Percentiles rank a stretch among this genome's conserved stretches.
These are phyloP conservation scores for Leishmania aethiopica DNA, from an alignment of 208 protist genomes.

Conservation along the genomic window DNA sequence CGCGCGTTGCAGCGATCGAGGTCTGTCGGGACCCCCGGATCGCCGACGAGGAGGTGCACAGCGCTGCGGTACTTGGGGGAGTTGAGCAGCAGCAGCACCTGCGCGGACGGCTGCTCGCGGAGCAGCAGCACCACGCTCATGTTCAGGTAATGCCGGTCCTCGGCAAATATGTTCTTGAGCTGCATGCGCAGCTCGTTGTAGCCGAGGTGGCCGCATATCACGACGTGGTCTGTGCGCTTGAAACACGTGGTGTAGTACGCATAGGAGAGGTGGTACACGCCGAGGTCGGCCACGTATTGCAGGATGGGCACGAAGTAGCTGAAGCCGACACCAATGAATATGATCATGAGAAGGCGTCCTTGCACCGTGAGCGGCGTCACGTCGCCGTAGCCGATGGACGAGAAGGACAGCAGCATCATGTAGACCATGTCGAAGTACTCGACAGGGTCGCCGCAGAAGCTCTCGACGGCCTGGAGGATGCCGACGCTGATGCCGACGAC, in stretches of 20 bases:
- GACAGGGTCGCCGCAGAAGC: constrained; percentile 38
- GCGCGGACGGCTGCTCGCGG: constrained; percentile 29
- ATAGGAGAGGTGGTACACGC: constrained; percentile 34
- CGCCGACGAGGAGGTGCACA: constrained; percentile 35
- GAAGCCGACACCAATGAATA: constrained; percentile 41
- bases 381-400: constrained; percentile 45
- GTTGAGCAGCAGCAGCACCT: constrained; percentile 40
- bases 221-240: constrained; percentile 38
- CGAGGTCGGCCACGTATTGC: constrained; percentile 40
- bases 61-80: constrained; percentile 41
- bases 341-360: constrained; percentile 36
- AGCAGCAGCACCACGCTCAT: constrained; percentile 38
- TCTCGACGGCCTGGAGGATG: constrained; percentile 41
- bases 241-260: constrained; percentile 38
- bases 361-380: constrained; percentile 31
- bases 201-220: constrained; percentile 32
- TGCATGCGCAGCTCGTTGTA: constrained; percentile 43
- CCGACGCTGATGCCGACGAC: constrained; percentile 48
- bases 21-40: constrained; percentile 26
- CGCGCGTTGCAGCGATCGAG: constrained; percentile 45
- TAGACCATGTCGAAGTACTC: constrained; percentile 45
- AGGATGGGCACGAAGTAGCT: constrained; percentile 42
- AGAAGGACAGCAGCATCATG: constrained; percentile 49
- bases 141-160: constrained; percentile 34
- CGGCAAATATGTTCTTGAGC: constrained; percentile 44